Conservation (phyloP, 2,329 filamentous ascomycete species). For the Pyrenophora graminea region DNA sequence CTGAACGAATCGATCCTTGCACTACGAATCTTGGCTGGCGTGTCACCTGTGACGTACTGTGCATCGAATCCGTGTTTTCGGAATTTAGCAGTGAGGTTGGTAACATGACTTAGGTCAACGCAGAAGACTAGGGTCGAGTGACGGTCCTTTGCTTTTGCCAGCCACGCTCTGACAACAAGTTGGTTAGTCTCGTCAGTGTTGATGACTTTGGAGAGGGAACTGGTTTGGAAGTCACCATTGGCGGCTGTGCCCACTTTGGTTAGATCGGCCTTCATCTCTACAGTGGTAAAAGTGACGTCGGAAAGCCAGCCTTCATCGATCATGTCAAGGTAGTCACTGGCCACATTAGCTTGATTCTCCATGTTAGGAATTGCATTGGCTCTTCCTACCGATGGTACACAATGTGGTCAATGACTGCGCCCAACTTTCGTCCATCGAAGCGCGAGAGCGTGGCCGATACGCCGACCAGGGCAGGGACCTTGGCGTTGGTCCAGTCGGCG, state of each 20-base stretch:
- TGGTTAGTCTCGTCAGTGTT: constrained; percentile 83
- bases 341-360: constrained; percentile 3
- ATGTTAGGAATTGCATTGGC: no score
- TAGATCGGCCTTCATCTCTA: constrained; percentile 80
- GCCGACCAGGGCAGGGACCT: constrained; percentile 68
- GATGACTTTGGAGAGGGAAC: constrained; percentile 78
- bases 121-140: constrained; percentile 93
- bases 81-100: constrained; percentile 74
- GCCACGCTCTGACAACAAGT: constrained; percentile 83
- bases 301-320: constrained; percentile 91
- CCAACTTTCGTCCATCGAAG: constrained; percentile 81
- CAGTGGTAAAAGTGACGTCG: constrained; percentile 91
- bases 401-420: constrained; percentile 88
- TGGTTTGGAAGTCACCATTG: constrained; percentile 78
- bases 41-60: constrained; percentile 82
- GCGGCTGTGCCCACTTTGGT: constrained; percentile 66
- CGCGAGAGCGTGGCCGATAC: constrained; percentile 83
- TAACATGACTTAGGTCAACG: constrained; percentile 84
- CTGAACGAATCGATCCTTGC: constrained; percentile 77
- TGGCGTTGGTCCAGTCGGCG: constrained; percentile 42
- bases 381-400: constrained; percentile 77
- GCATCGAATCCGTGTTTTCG: constrained; percentile 79
- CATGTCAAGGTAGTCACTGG: constrained; percentile 72
- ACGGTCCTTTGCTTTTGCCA: constrained; percentile 71
- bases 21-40: constrained; percentile 68